phyloP scores from a whole-genome alignment of 345 rosid genomes.

The Firmiana major region DNA sequence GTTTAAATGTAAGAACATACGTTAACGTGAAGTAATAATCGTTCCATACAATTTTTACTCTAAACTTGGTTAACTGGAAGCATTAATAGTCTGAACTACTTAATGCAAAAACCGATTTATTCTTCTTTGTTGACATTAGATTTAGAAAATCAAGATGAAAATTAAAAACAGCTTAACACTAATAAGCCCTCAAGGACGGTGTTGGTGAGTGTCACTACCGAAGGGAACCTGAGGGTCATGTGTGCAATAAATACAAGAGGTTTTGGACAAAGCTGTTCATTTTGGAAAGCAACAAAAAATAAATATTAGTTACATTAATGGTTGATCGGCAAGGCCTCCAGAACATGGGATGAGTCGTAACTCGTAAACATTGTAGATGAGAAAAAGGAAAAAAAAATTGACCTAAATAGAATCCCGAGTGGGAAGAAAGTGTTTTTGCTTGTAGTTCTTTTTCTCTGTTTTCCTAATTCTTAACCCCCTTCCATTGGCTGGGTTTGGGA shows the following conservation, averaged over 20 bases:
- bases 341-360: background rate
- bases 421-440: background rate
- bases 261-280: background rate
- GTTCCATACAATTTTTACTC: no score
- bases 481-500: background rate
- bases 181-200: background rate
- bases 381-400: no score
- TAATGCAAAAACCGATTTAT: background rate
- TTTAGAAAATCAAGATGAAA: background rate
- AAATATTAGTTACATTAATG: background rate
- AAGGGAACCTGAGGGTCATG: background rate
- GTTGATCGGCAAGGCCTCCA: background rate
- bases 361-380: background rate
- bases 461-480: background rate
- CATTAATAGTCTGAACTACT: background rate
- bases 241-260: conserved; percentile 10
- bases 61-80: background rate
- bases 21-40: no score
- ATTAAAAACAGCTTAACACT: background rate
- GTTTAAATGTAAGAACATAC: no score
- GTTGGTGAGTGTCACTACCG: background rate
- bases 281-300: background rate
- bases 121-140: background rate
- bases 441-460: background rate
- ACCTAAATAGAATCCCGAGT: background rate